These are phyloP conservation scores for Kodamaea alishanica DNA, from an alignment of 1,139 yeast genomes.

Conservation along the genomic window DNA sequence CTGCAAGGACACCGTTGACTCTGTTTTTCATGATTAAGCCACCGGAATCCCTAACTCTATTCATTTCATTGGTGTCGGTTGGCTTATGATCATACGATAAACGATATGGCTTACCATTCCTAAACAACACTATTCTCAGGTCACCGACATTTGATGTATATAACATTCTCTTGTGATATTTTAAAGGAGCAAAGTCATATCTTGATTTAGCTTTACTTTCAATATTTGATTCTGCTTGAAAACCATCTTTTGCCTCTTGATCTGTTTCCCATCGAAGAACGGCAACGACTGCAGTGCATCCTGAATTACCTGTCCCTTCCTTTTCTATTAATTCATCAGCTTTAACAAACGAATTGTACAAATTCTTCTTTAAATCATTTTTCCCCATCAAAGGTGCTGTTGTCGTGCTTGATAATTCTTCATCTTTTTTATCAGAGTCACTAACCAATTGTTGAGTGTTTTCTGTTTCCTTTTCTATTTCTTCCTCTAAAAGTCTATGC, in stretches of 20 bases:
- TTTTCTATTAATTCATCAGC: constrained; percentile 70
- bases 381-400: constrained; percentile 16
- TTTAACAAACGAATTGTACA: constrained; percentile 59
- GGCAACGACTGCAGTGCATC: constrained; percentile 96
- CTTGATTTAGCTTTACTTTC: constrained; percentile 7
- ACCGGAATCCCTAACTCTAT: constrained; percentile 72
- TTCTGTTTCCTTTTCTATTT: constrained; percentile 27
- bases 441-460: constrained; percentile 1
- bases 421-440: constrained; percentile 5
- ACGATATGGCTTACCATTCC: constrained; percentile 71
- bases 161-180: constrained; percentile 61
- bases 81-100: constrained; percentile 95
- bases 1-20: constrained; percentile 94
- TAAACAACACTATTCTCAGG: constrained; percentile 73
- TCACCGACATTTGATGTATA: constrained; percentile 97
- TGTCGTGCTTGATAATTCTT: constrained; percentile 11
- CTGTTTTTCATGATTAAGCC: constrained; percentile 87
- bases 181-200: constrained; percentile 46
- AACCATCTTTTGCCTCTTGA: constrained; percentile 31
- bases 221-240: neutral
- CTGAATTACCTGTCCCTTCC: constrained; percentile 64
- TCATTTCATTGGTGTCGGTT: constrained; percentile 71
- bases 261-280: constrained; percentile 75
- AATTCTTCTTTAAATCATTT: constrained; percentile 43
- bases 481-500: constrained; percentile 61